Base-by-base conservation (phyloP, 441 rosid genomes). In the Syzygium syzygioides region DNA sequence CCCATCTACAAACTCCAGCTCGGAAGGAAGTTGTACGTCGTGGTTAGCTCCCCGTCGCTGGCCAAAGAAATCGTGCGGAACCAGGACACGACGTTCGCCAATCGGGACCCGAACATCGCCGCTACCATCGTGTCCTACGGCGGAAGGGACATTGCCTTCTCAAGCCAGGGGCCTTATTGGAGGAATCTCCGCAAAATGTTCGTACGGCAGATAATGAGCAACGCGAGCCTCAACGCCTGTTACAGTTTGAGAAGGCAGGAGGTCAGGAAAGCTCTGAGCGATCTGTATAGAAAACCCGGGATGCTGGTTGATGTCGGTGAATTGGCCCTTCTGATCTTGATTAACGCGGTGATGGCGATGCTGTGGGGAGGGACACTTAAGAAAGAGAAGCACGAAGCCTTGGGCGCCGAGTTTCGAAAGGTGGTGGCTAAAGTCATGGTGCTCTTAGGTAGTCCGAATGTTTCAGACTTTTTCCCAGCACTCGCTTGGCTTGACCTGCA, bases 401-500 rank as follows among this genome's bases (percentile, higher is more conserved):
- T 14, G 17, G 88, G 55, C 4, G 41, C 48, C 1, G 87, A 91
- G 54, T 85, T 92, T 71, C 28, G 1, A 20, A 71, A 71, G 80
- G 60, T 85, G 53, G 68, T 85, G 4, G 53, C 53, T 2, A 86
- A 90, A 20, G 19, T 68, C 26, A 60, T 88, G 37, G 87, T 15
- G 52, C 13, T 91, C 2, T 7, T 88, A 37, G 93, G 92, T 30
- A 88, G 62, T 62, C 94, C 92, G 0, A 93, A 93, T 55, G 57
- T 93, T 76, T 92, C 93, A 0, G 93, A 93, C 54, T 60, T 94
- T n/a, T 89, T 91, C 45, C 93, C 92, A 7, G 48, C n/a, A 9
- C 79, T 94, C 50, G 88, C 92, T 0, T 71, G 92, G 54, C 90
- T 94, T 85, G 95, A 93, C 60, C 5, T 92, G 14, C 92, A 92